phyloP scores from a whole-genome alignment of 2,329 filamentous ascomycete genomes.

The Cladobotryum protrusum region DNA sequence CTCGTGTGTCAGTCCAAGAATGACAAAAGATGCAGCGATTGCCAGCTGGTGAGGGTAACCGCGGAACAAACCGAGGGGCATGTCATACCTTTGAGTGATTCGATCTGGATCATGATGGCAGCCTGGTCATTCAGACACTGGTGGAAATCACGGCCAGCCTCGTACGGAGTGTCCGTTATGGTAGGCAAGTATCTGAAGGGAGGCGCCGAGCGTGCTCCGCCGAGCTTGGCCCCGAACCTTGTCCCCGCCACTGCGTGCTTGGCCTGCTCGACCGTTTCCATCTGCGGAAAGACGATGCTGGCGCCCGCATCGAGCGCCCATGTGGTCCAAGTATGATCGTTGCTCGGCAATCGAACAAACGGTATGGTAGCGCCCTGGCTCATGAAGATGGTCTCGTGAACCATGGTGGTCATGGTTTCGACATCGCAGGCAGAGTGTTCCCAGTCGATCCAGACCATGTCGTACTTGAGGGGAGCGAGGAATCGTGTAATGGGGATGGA shows the following conservation, averaged over 20 bases:
- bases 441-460: slow-evolving; percentile 42
- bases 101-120: slow-evolving; percentile 44
- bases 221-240: slow-evolving; percentile 36
- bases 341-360: slow-evolving; percentile 39
- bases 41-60: no score
- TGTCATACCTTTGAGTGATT: slow-evolving; percentile 26
- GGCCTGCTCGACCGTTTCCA: slow-evolving; percentile 41
- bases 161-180: slow-evolving; percentile 31
- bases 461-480: slow-evolving; percentile 37
- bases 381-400: slow-evolving; percentile 41
- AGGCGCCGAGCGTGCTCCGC: slow-evolving; percentile 39
- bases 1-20: background rate
- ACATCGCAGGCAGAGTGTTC: slow-evolving; percentile 40
- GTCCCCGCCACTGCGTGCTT: slow-evolving; percentile 36
- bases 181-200: slow-evolving; percentile 36
- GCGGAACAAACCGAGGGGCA: no score
- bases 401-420: slow-evolving; percentile 45
- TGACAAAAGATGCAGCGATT: background rate
- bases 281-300: slow-evolving; percentile 40
- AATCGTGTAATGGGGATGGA: slow-evolving; percentile 34
- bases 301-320: slow-evolving; percentile 44
- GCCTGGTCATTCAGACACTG: slow-evolving; percentile 40
- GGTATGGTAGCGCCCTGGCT: slow-evolving; percentile 39
- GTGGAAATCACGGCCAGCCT: slow-evolving; percentile 28
- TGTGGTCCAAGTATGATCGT: slow-evolving; percentile 41